phyloP scores from a whole-genome alignment of 2,329 filamentous ascomycete genomes.

The Pseudopyricularia javanii region DNA sequence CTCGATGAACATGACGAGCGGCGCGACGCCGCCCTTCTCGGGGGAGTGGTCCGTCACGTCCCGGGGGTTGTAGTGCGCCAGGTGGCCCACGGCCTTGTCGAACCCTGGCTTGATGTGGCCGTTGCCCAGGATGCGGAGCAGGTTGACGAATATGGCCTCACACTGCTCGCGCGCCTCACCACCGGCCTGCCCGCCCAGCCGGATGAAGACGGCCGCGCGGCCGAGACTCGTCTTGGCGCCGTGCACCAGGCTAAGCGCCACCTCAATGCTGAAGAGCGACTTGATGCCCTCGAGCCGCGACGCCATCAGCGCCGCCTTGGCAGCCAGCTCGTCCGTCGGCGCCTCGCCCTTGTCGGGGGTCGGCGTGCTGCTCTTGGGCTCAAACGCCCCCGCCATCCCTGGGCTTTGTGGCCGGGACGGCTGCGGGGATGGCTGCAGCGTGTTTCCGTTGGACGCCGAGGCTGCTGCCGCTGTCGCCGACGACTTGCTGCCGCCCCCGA shows the following conservation, averaged over 20 bases:
- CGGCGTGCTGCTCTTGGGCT: conserved; percentile 13
- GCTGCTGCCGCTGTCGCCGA: background rate
- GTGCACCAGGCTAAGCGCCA: conserved; percentile 82
- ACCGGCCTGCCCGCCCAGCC: conserved; percentile 66
- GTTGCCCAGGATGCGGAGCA: conserved; percentile 74
- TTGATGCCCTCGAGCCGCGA: conserved; percentile 88
- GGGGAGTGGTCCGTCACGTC: conserved; percentile 62
- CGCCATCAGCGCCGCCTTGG: conserved; percentile 96
- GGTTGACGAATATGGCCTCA: conserved; percentile 71
- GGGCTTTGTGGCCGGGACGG: conserved; percentile 39
- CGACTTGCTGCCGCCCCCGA: conserved; percentile 19
- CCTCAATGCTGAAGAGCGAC: conserved; percentile 90
- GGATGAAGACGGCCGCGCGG: conserved; percentile 70
- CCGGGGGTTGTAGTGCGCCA: conserved; percentile 83
- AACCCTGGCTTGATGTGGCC: conserved; percentile 89
- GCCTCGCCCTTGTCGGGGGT: conserved; percentile 43
- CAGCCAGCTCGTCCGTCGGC: conserved; percentile 82
- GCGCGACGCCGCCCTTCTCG: conserved; percentile 56
- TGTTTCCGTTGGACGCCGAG: conserved; percentile 14
- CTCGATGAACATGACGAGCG: conserved; percentile 90
- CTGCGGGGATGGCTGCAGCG: conserved; percentile 19
- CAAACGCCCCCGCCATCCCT: conserved; percentile 14
- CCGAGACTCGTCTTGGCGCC: conserved; percentile 79
- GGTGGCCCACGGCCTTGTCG: conserved; percentile 79
- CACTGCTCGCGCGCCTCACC: conserved; percentile 82